Percentiles rank a stretch among this genome's conserved stretches.
Conservation (phyloP, 495 filamentous ascomycete genomes). For the Penicillium lagena region DNA sequence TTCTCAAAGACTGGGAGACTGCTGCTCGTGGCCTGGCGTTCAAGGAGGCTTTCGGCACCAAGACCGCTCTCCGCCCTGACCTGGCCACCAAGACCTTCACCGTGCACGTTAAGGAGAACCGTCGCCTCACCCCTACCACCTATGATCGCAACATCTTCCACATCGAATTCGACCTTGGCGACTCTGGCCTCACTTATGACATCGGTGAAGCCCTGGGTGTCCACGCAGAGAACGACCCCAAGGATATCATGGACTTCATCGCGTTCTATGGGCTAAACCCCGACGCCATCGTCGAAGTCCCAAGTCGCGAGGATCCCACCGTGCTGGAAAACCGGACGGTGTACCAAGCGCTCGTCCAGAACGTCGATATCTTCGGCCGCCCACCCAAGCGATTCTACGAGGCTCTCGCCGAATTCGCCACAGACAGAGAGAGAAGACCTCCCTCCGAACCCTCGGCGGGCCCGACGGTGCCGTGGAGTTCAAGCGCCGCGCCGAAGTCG, state of each 20-base stretch:
- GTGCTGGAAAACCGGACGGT: conserved; percentile 86
- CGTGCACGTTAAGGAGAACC: conserved; percentile 89
- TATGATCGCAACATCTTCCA: conserved; percentile 99
- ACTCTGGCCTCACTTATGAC: conserved; percentile 86
- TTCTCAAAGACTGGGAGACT: conserved; percentile 69
- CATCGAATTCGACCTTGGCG: conserved; percentile 93
- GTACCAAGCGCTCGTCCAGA: conserved; percentile 87
- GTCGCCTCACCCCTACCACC: conserved; percentile 75
- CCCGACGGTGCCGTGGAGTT: conserved; percentile 88
- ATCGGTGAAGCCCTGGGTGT: conserved; percentile 98
- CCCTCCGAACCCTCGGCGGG: conserved; percentile 67
- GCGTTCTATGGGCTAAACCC: conserved; percentile 77
- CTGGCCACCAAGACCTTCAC: conserved; percentile 77
- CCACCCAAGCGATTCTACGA: conserved; percentile 98
- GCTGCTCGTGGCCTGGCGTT: conserved; percentile 85
- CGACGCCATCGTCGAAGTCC: conserved; percentile 81
- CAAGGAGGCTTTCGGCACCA: conserved; percentile 86
- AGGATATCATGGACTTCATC: conserved; percentile 79
- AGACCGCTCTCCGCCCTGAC: conserved; percentile 73
- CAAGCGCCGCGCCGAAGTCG: conserved; percentile 88
- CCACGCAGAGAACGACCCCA: conserved; percentile 83
- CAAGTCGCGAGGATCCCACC: conserved; percentile 71
- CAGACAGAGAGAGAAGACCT: conserved; percentile 73
- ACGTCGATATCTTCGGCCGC: conserved; percentile 93
- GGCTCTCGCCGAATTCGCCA: conserved; percentile 77